Evolutionary conservation across 106 monocot species (phyloP), one percentile per base, ranked within the genome.

Genomic region (Apostasia ramifera): DNA sequence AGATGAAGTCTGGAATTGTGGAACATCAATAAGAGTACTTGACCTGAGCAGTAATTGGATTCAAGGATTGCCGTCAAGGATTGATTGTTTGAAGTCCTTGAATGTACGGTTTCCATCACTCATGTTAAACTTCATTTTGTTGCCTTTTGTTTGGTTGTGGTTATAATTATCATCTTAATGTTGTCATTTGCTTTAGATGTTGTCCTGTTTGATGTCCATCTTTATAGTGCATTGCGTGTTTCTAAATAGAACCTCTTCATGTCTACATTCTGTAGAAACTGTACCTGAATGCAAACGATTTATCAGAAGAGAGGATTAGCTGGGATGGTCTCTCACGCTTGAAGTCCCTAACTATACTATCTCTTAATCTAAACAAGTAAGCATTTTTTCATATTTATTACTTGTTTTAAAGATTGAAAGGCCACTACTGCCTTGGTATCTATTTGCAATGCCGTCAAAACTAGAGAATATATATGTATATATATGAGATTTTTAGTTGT

Each of bases 1-100:
- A 71, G 87, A 90, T 51, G 89, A 92, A 78, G 77, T 98, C 12
- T 98, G 97, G 97, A 71, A 44, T 70, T 90, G 89, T 86, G 92
- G 87, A 60, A 42, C 57, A 48, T 71, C 70, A 44, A 61, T 80
- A 72, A 78, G 92, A 76, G 72, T 87, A 48, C 57, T 98, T 68
- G 97, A 98, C 57, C 42, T 81, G 70, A 85, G 81, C 73, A 81
- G 67, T 48, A 92, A 98, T 79, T 83, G 53, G 53, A 86, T 92
- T 66, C 50, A 81, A 76, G 86, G 87, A 81, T 44, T 92, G 68
- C 81, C 97, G 15, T 49, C 49, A 26, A 80, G 82, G 78, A 79
- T 98, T 60, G 47, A 57, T 53, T 58, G 46, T 49, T 48, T 98
- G 48, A 87, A 60, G 66, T 86, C 79, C 44, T 71, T 98, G 42